phyloP scores from a whole-genome alignment of 257 asterid genomes.

The Henckelia pumila region DNA sequence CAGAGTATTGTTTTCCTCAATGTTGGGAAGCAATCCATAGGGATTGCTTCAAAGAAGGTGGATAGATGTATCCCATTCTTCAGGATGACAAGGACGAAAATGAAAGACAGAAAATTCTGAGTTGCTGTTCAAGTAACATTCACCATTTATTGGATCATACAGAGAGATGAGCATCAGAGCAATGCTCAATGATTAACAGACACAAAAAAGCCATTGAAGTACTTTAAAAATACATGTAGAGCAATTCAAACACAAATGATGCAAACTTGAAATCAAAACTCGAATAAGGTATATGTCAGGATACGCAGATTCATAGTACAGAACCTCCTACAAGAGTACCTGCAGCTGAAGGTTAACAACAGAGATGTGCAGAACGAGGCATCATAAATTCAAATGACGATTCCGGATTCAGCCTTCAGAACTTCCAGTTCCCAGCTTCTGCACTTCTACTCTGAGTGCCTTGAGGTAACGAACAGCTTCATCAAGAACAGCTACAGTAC shows the following conservation, averaged over 20 bases:
- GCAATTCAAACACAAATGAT: background rate
- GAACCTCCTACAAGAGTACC: background rate
- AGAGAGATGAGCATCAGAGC: background rate
- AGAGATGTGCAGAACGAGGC: background rate
- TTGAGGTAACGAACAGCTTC: conserved; percentile 81
- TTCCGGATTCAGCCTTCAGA: conserved; percentile 14
- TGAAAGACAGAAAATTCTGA: no score
- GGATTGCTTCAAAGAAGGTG: background rate
- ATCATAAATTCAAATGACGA: background rate
- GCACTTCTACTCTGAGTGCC: conserved; percentile 67
- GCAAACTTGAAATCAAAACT: background rate
- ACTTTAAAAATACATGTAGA: background rate
- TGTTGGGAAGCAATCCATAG: background rate
- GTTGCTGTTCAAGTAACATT: background rate
- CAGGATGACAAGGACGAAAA: no score
- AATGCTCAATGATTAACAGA: background rate
- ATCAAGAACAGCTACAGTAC: conserved; percentile 65
- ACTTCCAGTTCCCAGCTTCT: conserved; percentile 56
- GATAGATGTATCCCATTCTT: background rate
- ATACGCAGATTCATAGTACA: background rate
- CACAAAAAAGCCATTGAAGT: no score
- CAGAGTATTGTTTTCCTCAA: background rate
- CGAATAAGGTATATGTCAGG: background rate
- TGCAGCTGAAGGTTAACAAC: background rate
- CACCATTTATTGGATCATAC: background rate